Percentiles rank a stretch among this genome's conserved stretches.
phyloP scores from a whole-genome alignment of 2,329 filamentous ascomycete genomes.

The Exophiala bonariae region DNA sequence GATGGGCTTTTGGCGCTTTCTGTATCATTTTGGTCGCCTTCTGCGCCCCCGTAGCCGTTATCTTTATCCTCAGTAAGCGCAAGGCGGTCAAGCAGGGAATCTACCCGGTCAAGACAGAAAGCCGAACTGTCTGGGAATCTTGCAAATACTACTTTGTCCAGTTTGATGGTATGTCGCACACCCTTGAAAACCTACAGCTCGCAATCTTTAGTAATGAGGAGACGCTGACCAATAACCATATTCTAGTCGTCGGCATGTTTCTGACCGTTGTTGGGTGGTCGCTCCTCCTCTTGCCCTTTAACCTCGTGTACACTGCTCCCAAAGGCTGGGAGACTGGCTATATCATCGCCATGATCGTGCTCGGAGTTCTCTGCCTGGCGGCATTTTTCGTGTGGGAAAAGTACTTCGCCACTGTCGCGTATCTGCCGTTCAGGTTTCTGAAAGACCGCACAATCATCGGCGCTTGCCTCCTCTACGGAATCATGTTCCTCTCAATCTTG shows the following conservation, averaged over 20 bases:
- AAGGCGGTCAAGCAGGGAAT: constrained; percentile 58
- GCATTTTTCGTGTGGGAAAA: constrained; percentile 57
- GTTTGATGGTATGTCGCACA: constrained; percentile 59
- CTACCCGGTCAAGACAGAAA: constrained; percentile 36
- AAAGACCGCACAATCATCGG: constrained; percentile 50
- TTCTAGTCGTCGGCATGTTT: constrained; percentile 58
- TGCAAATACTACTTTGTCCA: constrained; percentile 55
- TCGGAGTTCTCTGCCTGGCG: constrained; percentile 55
- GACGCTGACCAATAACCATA: constrained; percentile 47
- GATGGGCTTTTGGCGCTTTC: constrained; percentile 64
- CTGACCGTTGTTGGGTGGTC: constrained; percentile 60
- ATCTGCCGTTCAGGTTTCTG: constrained; percentile 54
- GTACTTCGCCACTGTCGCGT: constrained; percentile 50
- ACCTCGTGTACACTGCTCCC: constrained; percentile 43
- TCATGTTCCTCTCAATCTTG: constrained; percentile 53
- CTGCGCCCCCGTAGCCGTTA: constrained; percentile 51
- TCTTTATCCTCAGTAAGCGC: constrained; percentile 55
- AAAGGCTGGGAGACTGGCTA: constrained; percentile 47
- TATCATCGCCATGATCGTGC: constrained; percentile 52
- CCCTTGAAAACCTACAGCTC: no score
- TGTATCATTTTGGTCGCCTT: constrained; percentile 58
- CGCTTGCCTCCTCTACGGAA: constrained; percentile 49
- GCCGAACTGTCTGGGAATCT: constrained; percentile 42
- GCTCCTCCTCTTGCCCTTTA: constrained; percentile 67
- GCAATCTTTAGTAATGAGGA: no score